Evolutionary conservation across 192 early-diverging fungal species (phyloP).

Genomic region (Coemansia reversa): DNA sequence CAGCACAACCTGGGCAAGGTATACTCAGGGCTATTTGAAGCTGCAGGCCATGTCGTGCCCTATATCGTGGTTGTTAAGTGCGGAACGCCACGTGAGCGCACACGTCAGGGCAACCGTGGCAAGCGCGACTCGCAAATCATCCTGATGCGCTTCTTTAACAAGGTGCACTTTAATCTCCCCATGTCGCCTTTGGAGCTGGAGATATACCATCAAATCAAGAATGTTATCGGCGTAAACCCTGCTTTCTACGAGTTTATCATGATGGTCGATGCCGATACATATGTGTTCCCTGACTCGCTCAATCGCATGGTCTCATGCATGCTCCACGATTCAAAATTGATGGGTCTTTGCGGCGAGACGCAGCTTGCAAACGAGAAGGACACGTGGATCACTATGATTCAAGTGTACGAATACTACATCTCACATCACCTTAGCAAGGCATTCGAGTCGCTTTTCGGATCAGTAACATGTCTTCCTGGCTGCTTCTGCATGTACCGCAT

Average conservation of each 20-base stretch:
- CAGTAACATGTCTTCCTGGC: slow-evolving; percentile 96
- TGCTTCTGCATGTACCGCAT: slow-evolving; percentile 99
- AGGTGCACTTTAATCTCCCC: slow-evolving; percentile 89
- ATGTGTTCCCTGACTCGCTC: slow-evolving; percentile 88
- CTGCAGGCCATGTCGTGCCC: slow-evolving; percentile 86
- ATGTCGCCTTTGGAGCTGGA: slow-evolving; percentile 97
- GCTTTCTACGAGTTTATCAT: slow-evolving; percentile 97
- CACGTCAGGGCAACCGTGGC: slow-evolving; percentile 93
- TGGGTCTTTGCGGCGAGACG: slow-evolving; percentile 97
- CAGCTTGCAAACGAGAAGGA: slow-evolving; percentile 91
- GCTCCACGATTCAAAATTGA: slow-evolving; percentile 90
- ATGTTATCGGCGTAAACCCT: slow-evolving; percentile 98
- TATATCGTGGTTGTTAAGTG: slow-evolving; percentile 95
- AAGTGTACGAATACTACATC: slow-evolving; percentile 99
- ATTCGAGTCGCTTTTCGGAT: slow-evolving; percentile 97
- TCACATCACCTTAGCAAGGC: slow-evolving; percentile 97
- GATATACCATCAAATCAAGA: slow-evolving; percentile 98
- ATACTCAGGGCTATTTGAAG: slow-evolving; percentile 94
- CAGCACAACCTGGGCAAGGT: slow-evolving; percentile 97
- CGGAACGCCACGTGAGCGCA: slow-evolving; percentile 78
- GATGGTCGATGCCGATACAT: slow-evolving; percentile 99
- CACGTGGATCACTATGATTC: slow-evolving; percentile 98
- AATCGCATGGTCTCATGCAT: slow-evolving; percentile 95
- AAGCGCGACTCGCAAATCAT: slow-evolving; percentile 99
- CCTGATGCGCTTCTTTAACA: slow-evolving; percentile 95